Base-by-base conservation (phyloP, 2,329 filamentous ascomycete species). In the Simplicillium sp. region DNA sequence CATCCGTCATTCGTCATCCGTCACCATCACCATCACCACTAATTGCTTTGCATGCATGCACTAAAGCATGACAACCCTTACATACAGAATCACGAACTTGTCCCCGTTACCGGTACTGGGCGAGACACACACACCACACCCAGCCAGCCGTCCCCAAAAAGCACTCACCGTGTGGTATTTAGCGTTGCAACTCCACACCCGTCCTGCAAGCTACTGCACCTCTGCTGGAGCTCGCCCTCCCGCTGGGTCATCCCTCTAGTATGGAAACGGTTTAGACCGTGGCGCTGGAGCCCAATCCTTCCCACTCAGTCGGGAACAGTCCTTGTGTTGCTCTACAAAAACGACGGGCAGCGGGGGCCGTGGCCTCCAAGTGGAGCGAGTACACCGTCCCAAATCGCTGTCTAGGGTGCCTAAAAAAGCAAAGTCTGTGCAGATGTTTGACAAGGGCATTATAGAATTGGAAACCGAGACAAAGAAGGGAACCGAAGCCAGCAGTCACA, bases 271-370 rank as follows among this genome's bases (percentile, higher is more conserved):
- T 34, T 39, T 44, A 36, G 38, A 35, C 29, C 9, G 38, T 44
- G 38, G 34, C 38, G 38, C 38, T 36, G 38, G 28, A 38, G 42
- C 42, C 42, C 33, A 41, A 44, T 40, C 35, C 39, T 38, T 34
- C 29, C 38, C 42, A 41, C 36, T 33, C 35, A 20, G 42, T 44
- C 38, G 42, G 42, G 42, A 44, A 40, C 42, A 31, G 29, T 33
- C 13, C 31, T 15, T 33, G 9, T 31, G 13, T 33, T 13, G 6
- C 20, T 25, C 20, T 25, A 25, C 20, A 25, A 25, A n/a, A 25
- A 5, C 12, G 31, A 15, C 31, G 15, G 12, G 31, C 31, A 13
- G 31, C 31, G 31, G 31, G 31, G 31, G 31, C 31, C 13, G 31
- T 33, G 31, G 31, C 12, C 13, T 25, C 20, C 20, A 25, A 33